Evolutionary conservation across 2,329 filamentous ascomycete species (phyloP), one percentile per base, ranked within the genome.

Genomic region (Talaromyces sp.): DNA sequence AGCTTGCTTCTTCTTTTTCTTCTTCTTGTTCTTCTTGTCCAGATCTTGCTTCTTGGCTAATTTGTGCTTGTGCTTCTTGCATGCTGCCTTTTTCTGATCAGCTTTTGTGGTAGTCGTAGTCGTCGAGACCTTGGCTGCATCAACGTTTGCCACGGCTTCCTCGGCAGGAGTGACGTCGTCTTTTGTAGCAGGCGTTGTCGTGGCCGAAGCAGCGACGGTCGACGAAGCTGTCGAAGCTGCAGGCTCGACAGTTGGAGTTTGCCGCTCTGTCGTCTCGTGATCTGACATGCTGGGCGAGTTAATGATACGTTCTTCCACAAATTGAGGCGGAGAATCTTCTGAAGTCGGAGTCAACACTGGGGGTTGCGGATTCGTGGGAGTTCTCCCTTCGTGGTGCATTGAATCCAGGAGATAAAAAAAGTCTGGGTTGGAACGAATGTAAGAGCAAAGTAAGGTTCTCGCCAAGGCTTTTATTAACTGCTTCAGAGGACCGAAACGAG

Each of bases 301-400:
- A 17, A 22, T 8, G 10, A 19, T 25, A 28, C n/a, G 55, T 28
- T 56, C 51, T 5, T 59, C 30, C 32, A 56, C 19, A 36, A 52
- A 42, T 17, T 59, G 53, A 6, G 58, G 60, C 32, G 42, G 36
- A 15, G 60, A n/a, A 3, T 30, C 39, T 49, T 59, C 42, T 39
- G 57, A 52, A 8, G 53, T 33, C 17, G 57, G 60, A 9, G 52
- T 62, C 25, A 62, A 59, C 11, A 59, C 54, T 15, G 57, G 52
- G 13, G 60, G 32, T 52, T 53, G 51, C 22, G 57, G 39, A 25
- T 32, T 55, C 32, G 60, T 39, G 55, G 60, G 36, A 59, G 56
- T 59, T 59, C 57, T 59, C 8, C 58, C 60, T 56, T 54, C 39
- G 39, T 52, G 39, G 56, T 62, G 60, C 60, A 62, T 62, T 59